A percentile compares a stretch with the other conserved stretches of the same genome.
These are phyloP conservation scores for Backusella liffmaniae DNA, from an alignment of 192 early-diverging fungal species.

Conservation along the genomic window DNA sequence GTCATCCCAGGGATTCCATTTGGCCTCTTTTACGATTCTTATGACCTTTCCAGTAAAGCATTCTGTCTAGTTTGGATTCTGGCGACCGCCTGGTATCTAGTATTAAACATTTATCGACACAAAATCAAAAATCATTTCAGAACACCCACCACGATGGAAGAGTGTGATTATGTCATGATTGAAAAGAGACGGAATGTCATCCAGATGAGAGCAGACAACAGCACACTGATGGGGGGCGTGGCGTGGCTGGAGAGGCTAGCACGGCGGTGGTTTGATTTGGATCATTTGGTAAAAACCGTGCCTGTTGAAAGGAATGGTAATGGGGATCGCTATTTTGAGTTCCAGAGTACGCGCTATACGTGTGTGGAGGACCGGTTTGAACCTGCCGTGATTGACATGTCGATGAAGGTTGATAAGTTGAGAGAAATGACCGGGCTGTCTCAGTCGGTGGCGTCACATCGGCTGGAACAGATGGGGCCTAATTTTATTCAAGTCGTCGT, in stretches of 20 bases:
- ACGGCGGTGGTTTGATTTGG: slow-evolving; percentile 29
- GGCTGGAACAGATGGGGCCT: slow-evolving; percentile 57
- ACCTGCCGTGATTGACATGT: slow-evolving; percentile 50
- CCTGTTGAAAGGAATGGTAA: slow-evolving; percentile 41
- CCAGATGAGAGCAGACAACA: slow-evolving; percentile 23
- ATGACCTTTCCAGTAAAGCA: slow-evolving; percentile 43
- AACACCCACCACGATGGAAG: slow-evolving; percentile 29
- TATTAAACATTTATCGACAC: slow-evolving; percentile 37
- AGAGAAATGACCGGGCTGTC: slow-evolving; percentile 43
- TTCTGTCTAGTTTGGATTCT: slow-evolving; percentile 43
- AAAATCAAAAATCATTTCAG: slow-evolving; percentile 49
- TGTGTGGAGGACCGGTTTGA: slow-evolving; percentile 43
- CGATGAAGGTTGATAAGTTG: slow-evolving; percentile 38
- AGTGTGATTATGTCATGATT: slow-evolving; percentile 39
- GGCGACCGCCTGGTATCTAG: slow-evolving; percentile 40
- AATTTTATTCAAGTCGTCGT: slow-evolving; percentile 65
- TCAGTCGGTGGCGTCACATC: slow-evolving; percentile 37
- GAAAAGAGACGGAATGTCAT: slow-evolving; percentile 33
- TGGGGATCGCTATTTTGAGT: slow-evolving; percentile 58
- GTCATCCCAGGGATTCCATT: slow-evolving; percentile 22
- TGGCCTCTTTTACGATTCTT: slow-evolving; percentile 27
- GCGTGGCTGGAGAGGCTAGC: not conserved
- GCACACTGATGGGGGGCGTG: slow-evolving; percentile 18
- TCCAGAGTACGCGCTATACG: slow-evolving; percentile 69
- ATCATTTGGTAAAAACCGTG: slow-evolving; percentile 36